These are phyloP conservation scores for Ophiocordyceps australis DNA, from an alignment of 2,329 filamentous ascomycete species.

Conservation along the genomic window DNA sequence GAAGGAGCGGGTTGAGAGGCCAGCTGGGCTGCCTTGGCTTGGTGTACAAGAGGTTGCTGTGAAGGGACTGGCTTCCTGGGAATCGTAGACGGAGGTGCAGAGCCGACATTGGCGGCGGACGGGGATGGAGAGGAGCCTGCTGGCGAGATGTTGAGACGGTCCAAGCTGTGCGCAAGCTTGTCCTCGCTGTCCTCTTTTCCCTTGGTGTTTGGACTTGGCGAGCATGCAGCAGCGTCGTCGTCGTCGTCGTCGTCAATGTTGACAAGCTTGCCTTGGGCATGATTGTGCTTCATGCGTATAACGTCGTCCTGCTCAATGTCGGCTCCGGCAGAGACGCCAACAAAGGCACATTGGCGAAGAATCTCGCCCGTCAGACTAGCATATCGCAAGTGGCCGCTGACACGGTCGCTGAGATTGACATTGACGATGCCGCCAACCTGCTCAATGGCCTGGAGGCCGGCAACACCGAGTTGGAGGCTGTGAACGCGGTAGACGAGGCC, in stretches of 20 bases:
- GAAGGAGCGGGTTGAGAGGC: too few species aligned
- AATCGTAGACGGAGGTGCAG: too few species aligned
- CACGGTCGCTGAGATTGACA: slow-evolving; percentile 31
- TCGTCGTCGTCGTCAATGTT: slow-evolving; percentile 7
- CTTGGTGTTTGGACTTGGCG: not conserved
- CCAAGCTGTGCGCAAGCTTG: slow-evolving; percentile 9
- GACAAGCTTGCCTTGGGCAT: slow-evolving; percentile 12
- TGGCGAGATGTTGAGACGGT: slow-evolving; percentile 14
- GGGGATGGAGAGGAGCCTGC: too few species aligned
- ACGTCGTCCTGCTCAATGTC: slow-evolving; percentile 33
- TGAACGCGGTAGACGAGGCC: slow-evolving; percentile 76
- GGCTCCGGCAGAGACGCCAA: slow-evolving; percentile 21
- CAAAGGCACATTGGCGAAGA: slow-evolving; percentile 30
- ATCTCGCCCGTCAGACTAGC: slow-evolving; percentile 31
- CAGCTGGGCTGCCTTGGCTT: too few species aligned
- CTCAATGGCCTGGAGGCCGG: slow-evolving; percentile 59
- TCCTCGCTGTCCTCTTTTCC: not conserved
- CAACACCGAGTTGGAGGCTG: slow-evolving; percentile 66
- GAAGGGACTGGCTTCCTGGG: too few species aligned
- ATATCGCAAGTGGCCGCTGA: slow-evolving; percentile 34
- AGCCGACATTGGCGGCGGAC: too few species aligned
- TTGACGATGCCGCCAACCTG: slow-evolving; percentile 47
- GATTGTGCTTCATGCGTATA: slow-evolving; percentile 23
- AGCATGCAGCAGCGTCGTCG: too few species aligned
- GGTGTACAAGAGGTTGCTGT: too few species aligned